Evolutionary conservation across 192 early-diverging fungal species (phyloP).

Genomic region (Backusella tarrabulga): DNA sequence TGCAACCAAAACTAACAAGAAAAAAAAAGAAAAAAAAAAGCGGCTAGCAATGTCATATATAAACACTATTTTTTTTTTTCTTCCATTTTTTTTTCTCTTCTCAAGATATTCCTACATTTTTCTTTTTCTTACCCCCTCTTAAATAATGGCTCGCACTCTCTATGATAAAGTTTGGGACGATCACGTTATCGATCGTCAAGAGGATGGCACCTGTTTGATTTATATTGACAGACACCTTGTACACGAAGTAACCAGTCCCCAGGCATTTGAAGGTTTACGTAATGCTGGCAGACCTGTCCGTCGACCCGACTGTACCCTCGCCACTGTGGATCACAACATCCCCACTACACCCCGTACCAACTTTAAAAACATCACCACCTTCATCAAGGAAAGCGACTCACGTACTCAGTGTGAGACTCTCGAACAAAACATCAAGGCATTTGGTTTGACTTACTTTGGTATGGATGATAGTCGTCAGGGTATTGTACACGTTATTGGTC

Average conservation of each 20-base stretch:
- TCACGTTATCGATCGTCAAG: constrained; percentile 54
- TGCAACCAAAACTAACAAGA: not conserved
- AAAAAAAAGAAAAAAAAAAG: not conserved
- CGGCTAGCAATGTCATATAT: too few species aligned
- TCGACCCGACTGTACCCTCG: constrained; percentile 61
- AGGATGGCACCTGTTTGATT: constrained; percentile 63
- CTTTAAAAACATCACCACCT: constrained; percentile 55
- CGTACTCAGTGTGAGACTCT: constrained; percentile 61
- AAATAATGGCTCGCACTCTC: constrained; percentile 44
- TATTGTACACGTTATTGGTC: constrained; percentile 73
- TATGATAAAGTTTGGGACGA: constrained; percentile 70
- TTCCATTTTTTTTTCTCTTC: constrained; percentile 1
- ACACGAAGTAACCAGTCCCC: constrained; percentile 68
- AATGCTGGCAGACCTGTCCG: constrained; percentile 55
- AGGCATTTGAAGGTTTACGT: constrained; percentile 69
- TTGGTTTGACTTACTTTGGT: constrained; percentile 67
- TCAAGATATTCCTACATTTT: constrained; percentile 2
- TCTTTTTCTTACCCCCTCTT: not conserved
- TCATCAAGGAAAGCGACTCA: constrained; percentile 62
- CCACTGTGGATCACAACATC: constrained; percentile 77
- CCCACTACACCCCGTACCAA: constrained; percentile 48
- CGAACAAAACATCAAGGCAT: constrained; percentile 60
- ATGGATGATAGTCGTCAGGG: constrained; percentile 68
- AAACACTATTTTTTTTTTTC: not conserved
- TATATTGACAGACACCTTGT: constrained; percentile 74